phyloP scores from a whole-genome alignment of 1,284 basidiomycete genomes.

The Baeospora myosura region DNA sequence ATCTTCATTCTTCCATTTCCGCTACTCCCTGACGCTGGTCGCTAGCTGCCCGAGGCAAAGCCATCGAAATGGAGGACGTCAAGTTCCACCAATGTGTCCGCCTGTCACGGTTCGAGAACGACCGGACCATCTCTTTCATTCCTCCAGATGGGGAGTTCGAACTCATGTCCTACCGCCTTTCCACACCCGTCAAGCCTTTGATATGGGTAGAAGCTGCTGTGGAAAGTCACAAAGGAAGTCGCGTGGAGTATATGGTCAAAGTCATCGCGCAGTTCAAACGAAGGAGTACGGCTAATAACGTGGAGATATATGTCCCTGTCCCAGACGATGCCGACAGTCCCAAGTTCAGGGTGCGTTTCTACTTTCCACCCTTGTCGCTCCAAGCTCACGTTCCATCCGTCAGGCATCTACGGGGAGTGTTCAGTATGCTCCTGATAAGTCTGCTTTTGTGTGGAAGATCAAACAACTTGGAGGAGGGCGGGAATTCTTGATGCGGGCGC shows the following conservation, averaged over 20 bases:
- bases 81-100: constrained; percentile 99
- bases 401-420: constrained; percentile 88
- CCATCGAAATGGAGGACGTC: constrained; percentile 99
- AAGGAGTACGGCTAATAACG: constrained; percentile 94
- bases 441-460: constrained; percentile 96
- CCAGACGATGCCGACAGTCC: constrained; percentile 98
- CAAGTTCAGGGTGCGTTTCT: constrained; percentile 76
- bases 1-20: not conserved
- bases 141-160: constrained; percentile 99
- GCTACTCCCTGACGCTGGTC: constrained; percentile 4
- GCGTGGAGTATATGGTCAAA: constrained; percentile 98
- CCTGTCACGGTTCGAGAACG: constrained; percentile 98
- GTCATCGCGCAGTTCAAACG: constrained; percentile 98
- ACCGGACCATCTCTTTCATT: constrained; percentile 98
- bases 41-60: constrained; percentile 87
- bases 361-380: not conserved
- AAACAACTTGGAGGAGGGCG: constrained; percentile 90
- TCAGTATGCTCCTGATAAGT: constrained; percentile 93
- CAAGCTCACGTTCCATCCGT: not conserved
- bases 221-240: constrained; percentile 87
- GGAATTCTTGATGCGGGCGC: constrained; percentile 93
- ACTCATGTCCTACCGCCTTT: constrained; percentile 94
- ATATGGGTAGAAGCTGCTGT: constrained; percentile 98
- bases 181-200: constrained; percentile 94
- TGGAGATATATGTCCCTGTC: constrained; percentile 96